Conservation (phyloP, 2,329 filamentous ascomycete species). For the Penicillium sp. region DNA sequence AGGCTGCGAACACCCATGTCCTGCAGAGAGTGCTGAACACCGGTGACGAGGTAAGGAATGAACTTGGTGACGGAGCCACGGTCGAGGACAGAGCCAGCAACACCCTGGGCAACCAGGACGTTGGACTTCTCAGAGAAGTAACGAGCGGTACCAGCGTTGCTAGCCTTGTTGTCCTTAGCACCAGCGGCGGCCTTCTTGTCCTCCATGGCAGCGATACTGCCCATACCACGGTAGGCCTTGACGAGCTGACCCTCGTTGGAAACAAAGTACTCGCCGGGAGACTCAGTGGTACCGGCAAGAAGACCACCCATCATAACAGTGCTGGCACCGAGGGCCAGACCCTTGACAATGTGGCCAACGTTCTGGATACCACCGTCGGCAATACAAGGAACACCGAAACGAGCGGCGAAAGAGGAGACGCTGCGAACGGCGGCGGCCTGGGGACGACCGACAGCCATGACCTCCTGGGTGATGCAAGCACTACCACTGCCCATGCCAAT, state of each 20-base stretch:
- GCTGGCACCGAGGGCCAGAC: constrained; percentile 86
- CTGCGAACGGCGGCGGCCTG: constrained; percentile 91
- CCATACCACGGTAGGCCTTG: constrained; percentile 99
- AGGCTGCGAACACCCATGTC: constrained; percentile 87
- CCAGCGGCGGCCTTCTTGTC: constrained; percentile 89
- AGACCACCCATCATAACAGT: constrained; percentile 99
- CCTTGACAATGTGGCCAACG: constrained; percentile 98
- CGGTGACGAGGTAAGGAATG: constrained; percentile 89
- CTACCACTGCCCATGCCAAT: constrained; percentile 99
- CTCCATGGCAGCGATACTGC: constrained; percentile 98
- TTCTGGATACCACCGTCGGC: constrained; percentile 98
- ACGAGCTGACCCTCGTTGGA: constrained; percentile 96
- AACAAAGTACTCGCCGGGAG: constrained; percentile 93
- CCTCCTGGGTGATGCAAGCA: constrained; percentile 98
- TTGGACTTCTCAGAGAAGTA: constrained; percentile 98
- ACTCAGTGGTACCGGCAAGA: constrained; percentile 94
- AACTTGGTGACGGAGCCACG: constrained; percentile 84
- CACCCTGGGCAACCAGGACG: constrained; percentile 93
- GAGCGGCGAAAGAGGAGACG: constrained; percentile 83
- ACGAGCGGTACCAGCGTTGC: constrained; percentile 90
- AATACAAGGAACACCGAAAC: constrained; percentile 95
- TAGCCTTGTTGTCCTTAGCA: constrained; percentile 64
- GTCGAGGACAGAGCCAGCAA: constrained; percentile 66
- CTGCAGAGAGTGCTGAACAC: constrained; percentile 95
- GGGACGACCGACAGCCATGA: constrained; percentile 97